Evolutionary conservation across 2,329 filamentous ascomycete species (phyloP).

Genomic region (Lachnellula willkommii): DNA sequence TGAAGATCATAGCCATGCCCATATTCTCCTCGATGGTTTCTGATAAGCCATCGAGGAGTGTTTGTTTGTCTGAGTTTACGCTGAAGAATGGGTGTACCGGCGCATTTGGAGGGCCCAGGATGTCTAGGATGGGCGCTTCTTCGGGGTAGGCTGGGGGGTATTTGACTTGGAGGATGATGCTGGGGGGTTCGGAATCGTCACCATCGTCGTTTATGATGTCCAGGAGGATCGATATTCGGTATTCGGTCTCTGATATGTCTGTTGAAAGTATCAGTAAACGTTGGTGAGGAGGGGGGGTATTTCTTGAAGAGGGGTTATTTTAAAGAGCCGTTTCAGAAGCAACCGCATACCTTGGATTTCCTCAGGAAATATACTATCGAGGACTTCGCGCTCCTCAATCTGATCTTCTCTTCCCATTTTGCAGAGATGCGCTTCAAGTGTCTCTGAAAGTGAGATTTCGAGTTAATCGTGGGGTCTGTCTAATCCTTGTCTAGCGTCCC

Average conservation of each 20-base stretch:
- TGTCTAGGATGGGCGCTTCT: slow-evolving; percentile 73
- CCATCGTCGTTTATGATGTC: slow-evolving; percentile 67
- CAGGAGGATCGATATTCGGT: slow-evolving; percentile 77
- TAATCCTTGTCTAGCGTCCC: slow-evolving; percentile 21
- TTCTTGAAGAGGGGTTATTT: slow-evolving; percentile 1
- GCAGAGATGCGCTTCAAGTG: slow-evolving; percentile 6
- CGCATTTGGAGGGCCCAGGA: slow-evolving; percentile 67
- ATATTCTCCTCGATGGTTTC: slow-evolving; percentile 85
- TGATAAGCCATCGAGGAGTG: slow-evolving; percentile 64
- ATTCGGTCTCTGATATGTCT: slow-evolving; percentile 90
- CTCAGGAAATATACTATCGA: slow-evolving; percentile 96
- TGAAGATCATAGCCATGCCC: slow-evolving; percentile 97
- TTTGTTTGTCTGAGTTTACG: slow-evolving; percentile 71
- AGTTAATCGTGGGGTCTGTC: slow-evolving; percentile 9
- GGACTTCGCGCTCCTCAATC: slow-evolving; percentile 90
- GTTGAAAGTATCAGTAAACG: slow-evolving; percentile 15
- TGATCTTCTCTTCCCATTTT: slow-evolving; percentile 78
- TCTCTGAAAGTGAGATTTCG: not conserved
- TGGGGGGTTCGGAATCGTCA: slow-evolving; percentile 58
- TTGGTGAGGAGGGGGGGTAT: not conserved
- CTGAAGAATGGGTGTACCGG: slow-evolving; percentile 68
- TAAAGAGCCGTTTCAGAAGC: not conserved
- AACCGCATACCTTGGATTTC: slow-evolving; percentile 74
- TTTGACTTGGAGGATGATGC: slow-evolving; percentile 74
- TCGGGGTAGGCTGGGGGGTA: slow-evolving; percentile 93